A percentile compares a stretch with the other conserved stretches of the same genome.
phyloP scores from a whole-genome alignment of 306 rosid genomes.

The Ziziphus jujuba region DNA sequence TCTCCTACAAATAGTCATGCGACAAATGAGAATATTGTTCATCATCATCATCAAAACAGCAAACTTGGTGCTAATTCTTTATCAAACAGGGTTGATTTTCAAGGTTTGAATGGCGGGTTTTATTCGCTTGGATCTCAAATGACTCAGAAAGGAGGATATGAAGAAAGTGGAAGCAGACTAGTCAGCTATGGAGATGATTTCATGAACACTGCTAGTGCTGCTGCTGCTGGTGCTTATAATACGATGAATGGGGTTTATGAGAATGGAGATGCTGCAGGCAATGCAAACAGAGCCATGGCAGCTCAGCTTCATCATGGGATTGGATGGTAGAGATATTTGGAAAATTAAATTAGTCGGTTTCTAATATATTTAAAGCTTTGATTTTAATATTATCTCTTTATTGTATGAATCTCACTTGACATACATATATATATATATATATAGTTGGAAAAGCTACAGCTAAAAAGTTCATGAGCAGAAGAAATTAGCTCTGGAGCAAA shows the following conservation, averaged over 20 bases:
- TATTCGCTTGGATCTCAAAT: slow-evolving; percentile 44
- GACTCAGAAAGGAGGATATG: slow-evolving; percentile 25
- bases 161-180: slow-evolving; percentile 38
- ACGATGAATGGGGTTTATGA: slow-evolving; percentile 17
- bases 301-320: slow-evolving; percentile 53
- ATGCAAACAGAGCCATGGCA: slow-evolving; percentile 43
- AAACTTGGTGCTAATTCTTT: not conserved
- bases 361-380: not conserved
- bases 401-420: slow-evolving; percentile 3
- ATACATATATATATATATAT: not conserved
- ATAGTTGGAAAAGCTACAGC: not conserved
- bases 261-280: slow-evolving; percentile 49
- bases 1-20: no score
- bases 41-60: slow-evolving; percentile 14
- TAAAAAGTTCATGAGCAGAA: not conserved
- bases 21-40: no score
- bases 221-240: slow-evolving; percentile 22
- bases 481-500: not conserved
- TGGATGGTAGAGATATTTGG: slow-evolving; percentile 48
- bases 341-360: not conserved
- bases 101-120: slow-evolving; percentile 41
- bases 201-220: slow-evolving; percentile 4
- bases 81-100: slow-evolving; percentile 29
- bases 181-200: slow-evolving; percentile 43
- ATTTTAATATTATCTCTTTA: slow-evolving; percentile 1